Percentiles rank a stretch among this genome's conserved stretches.
Conservation (phyloP, 306 rosid species). For the Potentilla sterilis region DNA sequence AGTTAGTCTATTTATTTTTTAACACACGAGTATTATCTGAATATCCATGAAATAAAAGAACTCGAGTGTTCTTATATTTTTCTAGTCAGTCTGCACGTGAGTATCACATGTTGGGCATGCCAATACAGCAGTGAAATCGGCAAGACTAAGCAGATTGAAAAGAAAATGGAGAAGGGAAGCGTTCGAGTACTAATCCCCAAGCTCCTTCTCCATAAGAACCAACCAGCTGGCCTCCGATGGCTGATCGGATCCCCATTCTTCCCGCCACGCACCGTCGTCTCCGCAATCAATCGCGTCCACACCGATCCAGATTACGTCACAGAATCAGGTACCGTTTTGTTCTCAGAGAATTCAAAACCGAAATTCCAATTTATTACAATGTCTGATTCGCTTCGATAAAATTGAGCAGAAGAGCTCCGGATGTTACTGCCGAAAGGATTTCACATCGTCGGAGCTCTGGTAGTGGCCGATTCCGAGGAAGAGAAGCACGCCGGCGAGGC, state of each 20-base stretch:
- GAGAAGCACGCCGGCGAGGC: slow-evolving; percentile 45
- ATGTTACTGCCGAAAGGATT: slow-evolving; percentile 64
- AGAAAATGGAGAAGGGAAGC: slow-evolving; percentile 27
- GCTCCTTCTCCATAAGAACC: slow-evolving; percentile 38
- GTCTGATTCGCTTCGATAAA: slow-evolving; percentile 1
- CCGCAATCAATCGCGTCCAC: slow-evolving; percentile 66
- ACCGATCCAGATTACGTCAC: slow-evolving; percentile 40
- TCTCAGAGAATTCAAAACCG: neutral
- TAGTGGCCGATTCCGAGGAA: slow-evolving; percentile 34
- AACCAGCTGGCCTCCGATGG: slow-evolving; percentile 61
- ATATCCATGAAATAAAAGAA: too few species aligned
- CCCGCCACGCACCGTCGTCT: slow-evolving; percentile 67
- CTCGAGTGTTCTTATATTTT: too few species aligned
- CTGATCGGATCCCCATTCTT: slow-evolving; percentile 81
- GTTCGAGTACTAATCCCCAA: slow-evolving; percentile 54
- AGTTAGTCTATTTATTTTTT: too few species aligned
- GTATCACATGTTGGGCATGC: too few species aligned
- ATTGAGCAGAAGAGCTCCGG: slow-evolving; percentile 64
- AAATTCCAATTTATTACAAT: neutral
- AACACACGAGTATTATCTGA: too few species aligned
- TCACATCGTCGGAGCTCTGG: slow-evolving; percentile 60
- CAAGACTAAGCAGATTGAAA: neutral
- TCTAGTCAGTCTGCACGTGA: too few species aligned
- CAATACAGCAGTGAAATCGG: neutral
- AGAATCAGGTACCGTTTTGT: slow-evolving; percentile 60